Conservation (phyloP, 371 early-diverging fungal genomes). For the Mucor saturninus region DNA sequence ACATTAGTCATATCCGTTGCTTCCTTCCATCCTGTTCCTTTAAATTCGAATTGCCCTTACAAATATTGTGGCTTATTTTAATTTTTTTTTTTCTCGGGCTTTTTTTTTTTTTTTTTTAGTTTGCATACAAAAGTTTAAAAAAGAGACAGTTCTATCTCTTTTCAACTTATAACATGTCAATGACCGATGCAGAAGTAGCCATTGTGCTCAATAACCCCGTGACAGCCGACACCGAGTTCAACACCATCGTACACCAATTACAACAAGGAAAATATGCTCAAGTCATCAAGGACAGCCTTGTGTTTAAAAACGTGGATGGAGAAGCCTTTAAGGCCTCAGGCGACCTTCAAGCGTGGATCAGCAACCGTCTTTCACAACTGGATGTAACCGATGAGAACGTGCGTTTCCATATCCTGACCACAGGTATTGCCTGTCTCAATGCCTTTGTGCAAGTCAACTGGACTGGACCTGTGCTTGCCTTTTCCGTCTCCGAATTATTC, state of each 20-base stretch:
- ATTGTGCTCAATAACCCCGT: constrained; percentile 15
- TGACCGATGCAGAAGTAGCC: constrained; percentile 24
- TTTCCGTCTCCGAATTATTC: constrained; percentile 45
- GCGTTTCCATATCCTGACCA: constrained; percentile 40
- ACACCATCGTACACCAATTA: constrained; percentile 22
- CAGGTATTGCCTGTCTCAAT: constrained; percentile 64
- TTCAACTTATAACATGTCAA: constrained; percentile 17
- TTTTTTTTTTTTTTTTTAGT: constrained; percentile 2
- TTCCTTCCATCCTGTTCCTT: constrained; percentile 10
- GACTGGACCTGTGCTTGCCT: constrained; percentile 67
- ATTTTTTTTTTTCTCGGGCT: neutral
- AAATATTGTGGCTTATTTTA: constrained; percentile 16
- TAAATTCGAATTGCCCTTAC: constrained; percentile 13
- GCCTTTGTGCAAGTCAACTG: constrained; percentile 71
- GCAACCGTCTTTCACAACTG: constrained; percentile 17
- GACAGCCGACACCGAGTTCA: neutral
- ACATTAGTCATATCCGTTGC: neutral
- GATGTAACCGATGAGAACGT: constrained; percentile 9
- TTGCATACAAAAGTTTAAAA: neutral
- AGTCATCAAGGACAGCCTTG: constrained; percentile 31
- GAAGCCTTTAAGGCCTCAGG: constrained; percentile 19
- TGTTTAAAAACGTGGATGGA: constrained; percentile 24
- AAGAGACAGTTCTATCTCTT: neutral
- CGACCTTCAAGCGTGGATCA: constrained; percentile 33
- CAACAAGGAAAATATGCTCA: constrained; percentile 39